Evolutionary conservation across 768 basidiomycete genomes (phyloP).

Genomic region (Xerocomus potaroensis): DNA sequence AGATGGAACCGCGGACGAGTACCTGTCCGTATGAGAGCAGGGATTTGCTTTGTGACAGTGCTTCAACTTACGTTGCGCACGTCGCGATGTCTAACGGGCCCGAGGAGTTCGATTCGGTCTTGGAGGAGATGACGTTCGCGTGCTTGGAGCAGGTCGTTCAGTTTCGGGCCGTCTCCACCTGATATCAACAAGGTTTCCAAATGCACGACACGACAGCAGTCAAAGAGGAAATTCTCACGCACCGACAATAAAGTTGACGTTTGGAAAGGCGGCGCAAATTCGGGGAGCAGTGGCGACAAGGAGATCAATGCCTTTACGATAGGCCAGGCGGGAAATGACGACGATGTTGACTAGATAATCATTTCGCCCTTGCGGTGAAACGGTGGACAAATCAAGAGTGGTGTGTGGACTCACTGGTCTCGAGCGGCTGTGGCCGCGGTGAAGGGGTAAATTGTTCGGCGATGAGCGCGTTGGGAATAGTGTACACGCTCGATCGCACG

Average conservation of each 20-base stretch:
- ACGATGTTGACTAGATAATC: constrained; percentile 98
- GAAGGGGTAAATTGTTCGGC: constrained; percentile 81
- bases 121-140: constrained; percentile 86
- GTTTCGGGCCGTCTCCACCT: constrained; percentile 95
- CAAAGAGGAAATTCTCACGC: not conserved
- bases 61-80: constrained; percentile 64
- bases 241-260: constrained; percentile 89
- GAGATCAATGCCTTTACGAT: constrained; percentile 95
- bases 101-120: constrained; percentile 88
- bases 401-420: constrained; percentile 48
- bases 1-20: constrained; percentile 83
- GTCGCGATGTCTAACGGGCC: constrained; percentile 73
- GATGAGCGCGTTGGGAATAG: constrained; percentile 91
- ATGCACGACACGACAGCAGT: too few relatives aligned
- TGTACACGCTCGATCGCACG: constrained; percentile 66
- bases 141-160: constrained; percentile 93
- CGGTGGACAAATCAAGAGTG: not conserved
- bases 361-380: too few relatives aligned
- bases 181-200: not conserved
- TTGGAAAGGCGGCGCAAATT: constrained; percentile 80
- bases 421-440: constrained; percentile 38
- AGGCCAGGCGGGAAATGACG: constrained; percentile 84
- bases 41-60: rapidly evolving
- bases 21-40: constrained; percentile 45
- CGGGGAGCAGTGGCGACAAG: constrained; percentile 89